phyloP scores from a whole-genome alignment of 164 flowering plant genomes.

The Hamamelis virginiana region DNA sequence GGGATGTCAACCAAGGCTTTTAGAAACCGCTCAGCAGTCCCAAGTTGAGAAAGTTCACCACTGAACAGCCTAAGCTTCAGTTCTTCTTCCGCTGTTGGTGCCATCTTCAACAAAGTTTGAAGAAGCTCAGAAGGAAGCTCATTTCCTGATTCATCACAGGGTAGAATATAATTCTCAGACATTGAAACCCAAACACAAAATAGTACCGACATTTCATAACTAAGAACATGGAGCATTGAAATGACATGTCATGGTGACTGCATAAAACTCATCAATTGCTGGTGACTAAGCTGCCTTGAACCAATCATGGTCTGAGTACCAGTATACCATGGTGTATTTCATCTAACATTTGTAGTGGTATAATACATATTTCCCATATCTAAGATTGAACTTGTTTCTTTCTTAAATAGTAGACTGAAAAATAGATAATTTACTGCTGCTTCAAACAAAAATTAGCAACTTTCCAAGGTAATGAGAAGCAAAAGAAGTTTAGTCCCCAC shows the following conservation, averaged over 20 bases:
- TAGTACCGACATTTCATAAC: not conserved
- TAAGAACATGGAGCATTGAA: not conserved
- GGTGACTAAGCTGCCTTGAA: not conserved
- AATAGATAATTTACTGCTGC: too few relatives aligned
- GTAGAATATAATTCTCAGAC: slow-evolving; percentile 8
- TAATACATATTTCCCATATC: not conserved
- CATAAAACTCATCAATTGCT: not conserved
- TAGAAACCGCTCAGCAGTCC: slow-evolving; percentile 83
- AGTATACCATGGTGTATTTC: too few relatives aligned
- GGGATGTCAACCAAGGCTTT: slow-evolving; percentile 79
- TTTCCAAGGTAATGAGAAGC: not conserved
- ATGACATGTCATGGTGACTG: not conserved
- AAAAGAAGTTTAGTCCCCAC: not conserved
- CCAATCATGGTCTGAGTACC: not conserved
- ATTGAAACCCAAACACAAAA: not conserved
- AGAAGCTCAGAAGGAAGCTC: slow-evolving; percentile 85
- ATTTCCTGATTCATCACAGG: slow-evolving; percentile 54
- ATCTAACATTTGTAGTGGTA: not conserved
- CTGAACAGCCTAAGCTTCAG: slow-evolving; percentile 64
- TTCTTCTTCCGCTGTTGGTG: slow-evolving; percentile 88
- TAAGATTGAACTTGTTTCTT: too few relatives aligned
- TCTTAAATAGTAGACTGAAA: too few relatives aligned
- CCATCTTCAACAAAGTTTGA: slow-evolving; percentile 78
- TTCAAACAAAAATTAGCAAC: not conserved
- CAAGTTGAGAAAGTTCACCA: slow-evolving; percentile 74